Conservation (phyloP, 768 basidiomycete species). For the Amanita jacksonii region DNA sequence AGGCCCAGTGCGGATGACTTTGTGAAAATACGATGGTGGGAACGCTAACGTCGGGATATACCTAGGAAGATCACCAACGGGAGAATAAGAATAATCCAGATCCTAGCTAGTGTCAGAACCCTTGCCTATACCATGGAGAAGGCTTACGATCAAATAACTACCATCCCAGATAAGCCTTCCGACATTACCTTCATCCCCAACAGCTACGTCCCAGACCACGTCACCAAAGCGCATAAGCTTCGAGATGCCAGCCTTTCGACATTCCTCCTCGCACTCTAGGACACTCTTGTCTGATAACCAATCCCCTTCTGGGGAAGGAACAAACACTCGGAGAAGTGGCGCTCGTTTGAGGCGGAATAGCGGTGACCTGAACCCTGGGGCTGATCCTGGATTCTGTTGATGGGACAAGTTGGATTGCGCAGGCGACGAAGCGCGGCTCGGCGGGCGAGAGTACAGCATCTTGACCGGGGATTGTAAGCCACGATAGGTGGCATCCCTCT, state of each 20-base stretch:
- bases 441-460: constrained; percentile 28
- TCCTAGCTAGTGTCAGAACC: constrained; percentile 39
- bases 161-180: constrained; percentile 86
- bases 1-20: constrained; percentile 61
- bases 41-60: constrained; percentile 76
- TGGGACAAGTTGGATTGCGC: constrained; percentile 39
- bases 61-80: constrained; percentile 66
- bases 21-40: constrained; percentile 84
- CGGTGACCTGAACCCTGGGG: constrained; percentile 52
- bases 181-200: constrained; percentile 77
- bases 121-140: constrained; percentile 10
- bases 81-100: constrained; percentile 74
- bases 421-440: constrained; percentile 64
- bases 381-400: not conserved
- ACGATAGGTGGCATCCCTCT: constrained; percentile 34
- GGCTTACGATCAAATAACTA: constrained; percentile 72
- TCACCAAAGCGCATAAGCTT: constrained; percentile 64
- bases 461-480: constrained; percentile 14
- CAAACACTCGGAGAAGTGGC: constrained; percentile 70
- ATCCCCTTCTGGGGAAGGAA: constrained; percentile 78
- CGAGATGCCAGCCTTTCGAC: constrained; percentile 56
- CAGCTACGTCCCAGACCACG: constrained; percentile 81
- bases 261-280: constrained; percentile 74
- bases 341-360: constrained; percentile 64
- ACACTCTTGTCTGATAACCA: constrained; percentile 82